A percentile compares a stretch with the other conserved stretches of the same genome.
Evolutionary conservation across 2,329 filamentous ascomycete species (phyloP).

Genomic region (Hypomyces rosellus): DNA sequence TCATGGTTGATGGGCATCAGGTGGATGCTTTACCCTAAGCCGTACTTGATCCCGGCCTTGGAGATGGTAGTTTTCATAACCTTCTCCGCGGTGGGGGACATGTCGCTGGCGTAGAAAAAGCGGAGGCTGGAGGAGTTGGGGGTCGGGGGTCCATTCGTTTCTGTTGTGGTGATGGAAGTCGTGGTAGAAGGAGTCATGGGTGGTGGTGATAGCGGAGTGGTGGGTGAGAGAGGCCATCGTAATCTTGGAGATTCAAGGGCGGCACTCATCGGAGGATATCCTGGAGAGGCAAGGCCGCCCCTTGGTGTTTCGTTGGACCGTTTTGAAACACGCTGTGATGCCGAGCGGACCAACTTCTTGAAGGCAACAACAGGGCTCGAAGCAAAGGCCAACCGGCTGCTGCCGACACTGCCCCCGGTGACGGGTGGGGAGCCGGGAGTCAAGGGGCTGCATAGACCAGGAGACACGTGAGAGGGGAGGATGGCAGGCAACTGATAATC

Average conservation of each 20-base stretch:
- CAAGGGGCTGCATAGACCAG: slow-evolving; percentile 8
- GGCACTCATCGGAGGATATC: slow-evolving; percentile 23
- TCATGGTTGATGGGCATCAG: not conserved
- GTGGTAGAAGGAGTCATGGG: slow-evolving; percentile 44
- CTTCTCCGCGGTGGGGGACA: slow-evolving; percentile 42
- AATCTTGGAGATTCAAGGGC: slow-evolving; percentile 22
- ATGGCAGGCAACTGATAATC: slow-evolving; percentile 48
- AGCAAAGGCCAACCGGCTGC: slow-evolving; percentile 26
- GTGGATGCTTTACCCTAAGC: slow-evolving; percentile 30
- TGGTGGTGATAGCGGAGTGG: slow-evolving; percentile 33
- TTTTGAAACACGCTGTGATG: slow-evolving; percentile 17
- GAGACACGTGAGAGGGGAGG: slow-evolving; percentile 17
- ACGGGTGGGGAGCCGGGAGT: slow-evolving; percentile 23
- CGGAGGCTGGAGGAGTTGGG: slow-evolving; percentile 41
- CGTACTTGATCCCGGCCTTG: slow-evolving; percentile 45
- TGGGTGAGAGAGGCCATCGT: slow-evolving; percentile 30
- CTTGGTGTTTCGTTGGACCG: slow-evolving; percentile 19
- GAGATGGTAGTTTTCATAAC: slow-evolving; percentile 41
- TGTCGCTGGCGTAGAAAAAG: slow-evolving; percentile 41
- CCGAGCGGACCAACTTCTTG: slow-evolving; percentile 26
- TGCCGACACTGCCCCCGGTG: slow-evolving; percentile 11
- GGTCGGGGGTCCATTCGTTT: slow-evolving; percentile 24
- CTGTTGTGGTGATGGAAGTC: slow-evolving; percentile 30
- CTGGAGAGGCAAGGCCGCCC: slow-evolving; percentile 25
- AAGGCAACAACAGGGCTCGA: slow-evolving; percentile 27